These are phyloP conservation scores for Gorgonomyces haynaldii DNA, from an alignment of 192 early-diverging fungal genomes.

Conservation along the genomic window DNA sequence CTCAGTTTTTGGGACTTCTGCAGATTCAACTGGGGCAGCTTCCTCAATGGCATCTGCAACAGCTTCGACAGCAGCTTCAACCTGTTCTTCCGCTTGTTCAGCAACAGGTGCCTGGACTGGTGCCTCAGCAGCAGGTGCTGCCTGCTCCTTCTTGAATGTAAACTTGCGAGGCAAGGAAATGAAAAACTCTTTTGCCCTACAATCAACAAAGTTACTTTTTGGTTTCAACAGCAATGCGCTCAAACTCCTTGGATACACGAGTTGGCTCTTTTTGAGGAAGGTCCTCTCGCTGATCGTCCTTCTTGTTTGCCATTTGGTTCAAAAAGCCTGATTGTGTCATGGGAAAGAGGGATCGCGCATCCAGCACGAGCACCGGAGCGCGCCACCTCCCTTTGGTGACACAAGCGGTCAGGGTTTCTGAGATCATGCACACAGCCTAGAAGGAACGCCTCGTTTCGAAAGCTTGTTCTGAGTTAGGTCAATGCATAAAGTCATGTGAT, in stretches of 20 bases:
- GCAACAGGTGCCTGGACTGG: background rate
- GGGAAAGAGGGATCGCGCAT: no score
- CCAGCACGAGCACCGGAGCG: no score
- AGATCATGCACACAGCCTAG: background rate
- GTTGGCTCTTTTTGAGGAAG: no score
- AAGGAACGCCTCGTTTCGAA: constrained; percentile 3
- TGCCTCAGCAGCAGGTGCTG: constrained; percentile 3
- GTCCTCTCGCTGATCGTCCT: no score
- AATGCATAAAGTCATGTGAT: background rate
- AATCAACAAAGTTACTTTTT: no score
- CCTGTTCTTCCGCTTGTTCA: constrained; percentile 1
- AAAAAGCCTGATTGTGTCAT: no score
- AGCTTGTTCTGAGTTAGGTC: background rate
- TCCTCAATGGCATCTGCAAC: background rate
- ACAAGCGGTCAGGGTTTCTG: background rate
- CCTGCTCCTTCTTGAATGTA: no score
- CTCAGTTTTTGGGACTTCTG: background rate
- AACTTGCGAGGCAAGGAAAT: no score
- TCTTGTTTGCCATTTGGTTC: no score
- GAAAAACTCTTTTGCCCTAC: no score
- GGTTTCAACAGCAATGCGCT: no score
- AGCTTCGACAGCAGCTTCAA: background rate
- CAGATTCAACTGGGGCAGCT: background rate
- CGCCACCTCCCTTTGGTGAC: constrained; percentile 7
- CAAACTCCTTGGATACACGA: constrained; percentile 5